A percentile compares a stretch with the other conserved stretches of the same genome.
These are phyloP conservation scores for Penicillium frequentans DNA, from an alignment of 2,329 filamentous ascomycete species.

Conservation along the genomic window DNA sequence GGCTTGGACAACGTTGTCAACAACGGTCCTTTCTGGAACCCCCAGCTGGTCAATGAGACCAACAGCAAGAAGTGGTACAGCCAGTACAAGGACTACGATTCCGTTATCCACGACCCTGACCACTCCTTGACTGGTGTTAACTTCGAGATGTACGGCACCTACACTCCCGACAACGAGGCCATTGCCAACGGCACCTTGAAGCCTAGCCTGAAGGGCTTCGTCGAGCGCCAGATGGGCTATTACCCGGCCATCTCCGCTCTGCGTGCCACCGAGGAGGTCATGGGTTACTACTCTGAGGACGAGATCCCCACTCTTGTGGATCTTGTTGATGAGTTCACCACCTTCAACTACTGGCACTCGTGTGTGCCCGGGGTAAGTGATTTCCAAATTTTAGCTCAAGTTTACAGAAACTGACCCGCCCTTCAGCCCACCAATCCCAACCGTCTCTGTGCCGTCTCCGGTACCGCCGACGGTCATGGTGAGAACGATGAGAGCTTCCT, in stretches of 20 bases:
- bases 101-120: constrained; percentile 40
- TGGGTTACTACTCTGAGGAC: constrained; percentile 44
- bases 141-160: constrained; percentile 43
- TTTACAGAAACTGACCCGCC: constrained; percentile 6
- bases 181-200: constrained; percentile 32
- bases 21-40: constrained; percentile 43
- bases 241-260: constrained; percentile 32
- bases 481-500: constrained; percentile 28
- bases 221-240: constrained; percentile 35
- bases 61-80: constrained; percentile 28
- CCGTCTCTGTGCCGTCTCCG: constrained; percentile 31
- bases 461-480: constrained; percentile 30
- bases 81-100: constrained; percentile 38
- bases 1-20: constrained; percentile 42
- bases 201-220: constrained; percentile 35
- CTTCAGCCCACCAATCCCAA: constrained; percentile 45
- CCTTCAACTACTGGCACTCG: constrained; percentile 47
- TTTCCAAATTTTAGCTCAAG: background rate
- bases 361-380: constrained; percentile 40
- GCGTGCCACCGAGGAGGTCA: constrained; percentile 36
- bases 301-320: constrained; percentile 42
- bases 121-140: constrained; percentile 43
- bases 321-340: constrained; percentile 40
- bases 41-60: constrained; percentile 29
- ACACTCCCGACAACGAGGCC: constrained; percentile 35